Base-by-base conservation (phyloP, 495 filamentous ascomycete species). In the Xylaria intraflava region DNA sequence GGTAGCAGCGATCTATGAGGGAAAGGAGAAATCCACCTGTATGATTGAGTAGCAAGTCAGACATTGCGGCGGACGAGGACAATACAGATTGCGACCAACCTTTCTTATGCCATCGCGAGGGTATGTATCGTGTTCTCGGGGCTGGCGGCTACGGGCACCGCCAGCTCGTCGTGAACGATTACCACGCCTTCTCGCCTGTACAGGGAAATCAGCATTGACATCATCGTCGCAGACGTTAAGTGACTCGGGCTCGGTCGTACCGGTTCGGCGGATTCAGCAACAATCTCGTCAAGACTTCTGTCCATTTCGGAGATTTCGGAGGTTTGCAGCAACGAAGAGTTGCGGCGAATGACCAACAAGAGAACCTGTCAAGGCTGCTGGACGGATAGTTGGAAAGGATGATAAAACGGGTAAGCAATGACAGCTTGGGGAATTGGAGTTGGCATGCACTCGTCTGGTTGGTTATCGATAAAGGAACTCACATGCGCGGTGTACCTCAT, bases 51-150 rank as follows among this genome's bases (percentile, higher is more conserved):
- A 33, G 36, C 26, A 10, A 55, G 38, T 55, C 11, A 35, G 46
- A 45, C 38, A 22, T 3, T 35, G 24, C 41, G 6, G 23, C 10
- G 2, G 22, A 23, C 19, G n/a, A n/a, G 31, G 1, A 20, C 19
- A 42, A 38, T 31, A 16, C 38, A 17, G n/a, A 31, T 43, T 23
- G 11, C 14, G 17, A 53, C 51, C 7, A 20, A 85, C 81, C 72
- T 90, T 91, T 90, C 83, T 90, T 65, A 87, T 78, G 71, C 86
- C 87, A 74, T 89, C 83, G 69, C 83, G 83, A 65, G 84, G 82
- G 64, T 81, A 83, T 26, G 78, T 69, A 49, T 74, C 72, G 46
- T 65, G 65, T 68, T 78, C 76, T 64, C 78, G 76, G 62, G 77
- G 74, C 48, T 78, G 78, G 57, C 80, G 79, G 64, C 76, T 42